Evolutionary conservation across 2,329 filamentous ascomycete genomes (phyloP).

Genomic region (Alternaria infectoria): DNA sequence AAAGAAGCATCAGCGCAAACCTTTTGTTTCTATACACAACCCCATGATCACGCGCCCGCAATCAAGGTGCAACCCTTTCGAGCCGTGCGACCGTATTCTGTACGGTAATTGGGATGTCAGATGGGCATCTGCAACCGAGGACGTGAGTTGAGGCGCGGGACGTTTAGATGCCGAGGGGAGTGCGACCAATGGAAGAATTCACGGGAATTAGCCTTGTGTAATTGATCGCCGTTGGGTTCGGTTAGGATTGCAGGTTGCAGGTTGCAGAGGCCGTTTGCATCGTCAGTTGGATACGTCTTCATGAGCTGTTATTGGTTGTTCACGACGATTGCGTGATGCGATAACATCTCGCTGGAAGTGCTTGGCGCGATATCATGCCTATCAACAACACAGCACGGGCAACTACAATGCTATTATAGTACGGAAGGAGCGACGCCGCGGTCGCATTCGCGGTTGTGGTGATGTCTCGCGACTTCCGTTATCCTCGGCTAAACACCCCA

Average conservation of each 20-base stretch:
- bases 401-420: not conserved
- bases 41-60: not conserved
- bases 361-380: not conserved
- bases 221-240: too few relatives aligned
- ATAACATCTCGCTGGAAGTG: not conserved
- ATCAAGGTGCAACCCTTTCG: not conserved
- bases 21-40: not conserved
- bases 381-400: not conserved
- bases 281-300: not conserved
- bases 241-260: not conserved
- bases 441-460: not conserved
- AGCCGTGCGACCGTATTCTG: not conserved
- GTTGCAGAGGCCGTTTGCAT: not conserved
- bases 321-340: accelerated
- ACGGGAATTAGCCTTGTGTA: not conserved
- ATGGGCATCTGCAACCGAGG: conserved; percentile 1
- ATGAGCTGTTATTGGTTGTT: not conserved
- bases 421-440: not conserved
- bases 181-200: not conserved
- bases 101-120: not conserved
- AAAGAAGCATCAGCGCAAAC: not conserved
- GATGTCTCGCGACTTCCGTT: not conserved
- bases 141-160: not conserved
- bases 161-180: not conserved
- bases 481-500: not conserved